Evolutionary conservation across 2,329 filamentous ascomycete genomes (phyloP).

Genomic region (Delphinella strobiligena): DNA sequence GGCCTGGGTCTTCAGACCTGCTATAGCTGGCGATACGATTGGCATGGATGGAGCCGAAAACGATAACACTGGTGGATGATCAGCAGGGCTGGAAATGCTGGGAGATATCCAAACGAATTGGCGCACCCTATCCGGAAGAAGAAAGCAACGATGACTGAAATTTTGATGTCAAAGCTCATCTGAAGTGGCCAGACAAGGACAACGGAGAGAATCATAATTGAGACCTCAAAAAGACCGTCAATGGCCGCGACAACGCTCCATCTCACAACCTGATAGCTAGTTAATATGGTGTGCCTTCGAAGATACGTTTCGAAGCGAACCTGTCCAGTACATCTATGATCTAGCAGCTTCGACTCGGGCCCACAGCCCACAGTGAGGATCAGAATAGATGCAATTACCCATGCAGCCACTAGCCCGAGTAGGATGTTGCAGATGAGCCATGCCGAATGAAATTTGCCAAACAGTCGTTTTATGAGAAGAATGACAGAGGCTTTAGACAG

Average conservation of each 20-base stretch:
- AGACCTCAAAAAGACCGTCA: conserved; percentile 17
- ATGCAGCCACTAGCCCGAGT: conserved; percentile 12
- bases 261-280: conserved; percentile 10
- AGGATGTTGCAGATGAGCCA: conserved; percentile 12
- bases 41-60: conserved; percentile 9
- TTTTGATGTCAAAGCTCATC: conserved; percentile 18
- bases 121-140: conserved; percentile 15
- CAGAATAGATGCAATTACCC: conserved; percentile 16
- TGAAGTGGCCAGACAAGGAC: conserved; percentile 17
- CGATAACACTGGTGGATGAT: conserved; percentile 3
- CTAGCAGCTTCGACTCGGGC: background rate
- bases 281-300: background rate
- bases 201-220: conserved; percentile 14
- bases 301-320: conserved; percentile 6
- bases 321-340: conserved; percentile 9
- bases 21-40: conserved; percentile 7
- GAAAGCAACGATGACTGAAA: conserved; percentile 18
- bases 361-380: conserved; percentile 2
- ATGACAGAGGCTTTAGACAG: conserved; percentile 20
- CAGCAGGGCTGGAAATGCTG: no score
- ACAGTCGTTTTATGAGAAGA: conserved; percentile 19
- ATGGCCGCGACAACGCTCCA: conserved; percentile 17
- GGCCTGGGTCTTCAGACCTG: conserved; percentile 11
- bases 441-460: conserved; percentile 15
- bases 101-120: background rate